phyloP scores from a whole-genome alignment of 495 filamentous ascomycete genomes.

The Patellaria atrata region DNA sequence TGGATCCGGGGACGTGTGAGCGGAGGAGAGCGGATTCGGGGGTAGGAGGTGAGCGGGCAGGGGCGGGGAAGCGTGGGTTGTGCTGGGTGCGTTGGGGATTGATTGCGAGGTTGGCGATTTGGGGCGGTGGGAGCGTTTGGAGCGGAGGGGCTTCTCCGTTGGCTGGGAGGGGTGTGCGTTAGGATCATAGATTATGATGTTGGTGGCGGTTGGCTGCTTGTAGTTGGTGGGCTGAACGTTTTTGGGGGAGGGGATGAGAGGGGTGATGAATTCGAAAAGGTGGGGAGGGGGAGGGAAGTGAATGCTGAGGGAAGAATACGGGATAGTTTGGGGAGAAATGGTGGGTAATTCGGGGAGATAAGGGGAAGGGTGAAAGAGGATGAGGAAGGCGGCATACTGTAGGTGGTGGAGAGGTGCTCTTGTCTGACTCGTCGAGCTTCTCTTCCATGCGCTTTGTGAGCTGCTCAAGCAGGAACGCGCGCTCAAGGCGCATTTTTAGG shows the following conservation, averaged over 20 bases:
- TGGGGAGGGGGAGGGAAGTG: slow-evolving; percentile 6
- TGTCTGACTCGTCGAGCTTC: slow-evolving; percentile 59
- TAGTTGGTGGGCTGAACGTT: neutral
- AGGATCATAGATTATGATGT: slow-evolving; percentile 13
- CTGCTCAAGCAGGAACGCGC: slow-evolving; percentile 77
- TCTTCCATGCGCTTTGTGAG: slow-evolving; percentile 73
- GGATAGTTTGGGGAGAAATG: neutral
- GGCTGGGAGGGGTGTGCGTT: slow-evolving; percentile 38
- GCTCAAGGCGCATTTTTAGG: slow-evolving; percentile 83
- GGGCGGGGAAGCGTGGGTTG: neutral
- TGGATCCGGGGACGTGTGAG: slow-evolving; percentile 18
- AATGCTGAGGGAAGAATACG: slow-evolving; percentile 1
- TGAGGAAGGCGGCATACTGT: slow-evolving; percentile 28
- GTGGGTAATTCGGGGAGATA: neutral
- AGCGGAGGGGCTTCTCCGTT: slow-evolving; percentile 77
- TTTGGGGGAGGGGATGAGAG: slow-evolving; percentile 3
- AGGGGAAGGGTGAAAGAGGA: neutral
- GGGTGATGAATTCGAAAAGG: neutral
- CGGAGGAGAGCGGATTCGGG: slow-evolving; percentile 16
- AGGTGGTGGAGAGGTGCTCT: slow-evolving; percentile 55
- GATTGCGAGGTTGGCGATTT: slow-evolving; percentile 12
- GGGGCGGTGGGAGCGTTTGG: slow-evolving; percentile 53
- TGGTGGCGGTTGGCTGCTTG: slow-evolving; percentile 9
- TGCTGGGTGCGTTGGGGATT: slow-evolving; percentile 2
- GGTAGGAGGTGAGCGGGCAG: neutral